Evolutionary conservation across 257 asterid genomes (phyloP), one percentile per base, ranked within the genome.

Genomic region (Coffea eugenioides): DNA sequence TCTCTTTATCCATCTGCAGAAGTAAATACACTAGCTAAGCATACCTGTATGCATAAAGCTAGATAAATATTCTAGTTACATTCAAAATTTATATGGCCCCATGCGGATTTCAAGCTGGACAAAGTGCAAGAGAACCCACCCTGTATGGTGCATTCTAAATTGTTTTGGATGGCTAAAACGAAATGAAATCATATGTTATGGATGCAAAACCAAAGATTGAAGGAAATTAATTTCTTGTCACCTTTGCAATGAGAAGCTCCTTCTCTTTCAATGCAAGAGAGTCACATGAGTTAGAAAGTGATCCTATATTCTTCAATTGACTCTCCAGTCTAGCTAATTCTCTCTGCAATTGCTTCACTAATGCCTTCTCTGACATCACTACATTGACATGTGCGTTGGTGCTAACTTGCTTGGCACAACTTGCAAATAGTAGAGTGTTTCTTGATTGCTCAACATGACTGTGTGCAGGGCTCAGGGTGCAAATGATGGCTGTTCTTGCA

Each of bases 401-500:
- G 78, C 83, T 82, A 31, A 96, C 97, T 79, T 91, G 92, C 87
- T 96, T 96, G 77, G 99, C 99, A n/a, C 99, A 96, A 77, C 89
- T 96, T 20, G 99, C 98, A 66, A 96, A 96, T 79, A 91, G 83
- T 51, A 96, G 97, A 0, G 97, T 94, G 89, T 96, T 96, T 84
- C 95, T 90, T 20, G 99, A 92, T 82, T 96, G 98, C 90, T 96
- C 99, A 8, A 91, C 92, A 34, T 94, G 97, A 73, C 87, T 73
- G 56, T 85, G 97, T 31, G 99, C 97, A 4, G 98, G 99, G 92
- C 98, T 94, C 94, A 96, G 84, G 15, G 97, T 94, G 92, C 99
- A 96, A 48, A 96, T 91, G 57, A 94, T 91, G 5, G 97, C 97
- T 4, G 98, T 96, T 78, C 91, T 84, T 0, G 99, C 99, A 69